Base-by-base conservation (phyloP, 2,329 filamentous ascomycete genomes). In the Penicillium sp. region DNA sequence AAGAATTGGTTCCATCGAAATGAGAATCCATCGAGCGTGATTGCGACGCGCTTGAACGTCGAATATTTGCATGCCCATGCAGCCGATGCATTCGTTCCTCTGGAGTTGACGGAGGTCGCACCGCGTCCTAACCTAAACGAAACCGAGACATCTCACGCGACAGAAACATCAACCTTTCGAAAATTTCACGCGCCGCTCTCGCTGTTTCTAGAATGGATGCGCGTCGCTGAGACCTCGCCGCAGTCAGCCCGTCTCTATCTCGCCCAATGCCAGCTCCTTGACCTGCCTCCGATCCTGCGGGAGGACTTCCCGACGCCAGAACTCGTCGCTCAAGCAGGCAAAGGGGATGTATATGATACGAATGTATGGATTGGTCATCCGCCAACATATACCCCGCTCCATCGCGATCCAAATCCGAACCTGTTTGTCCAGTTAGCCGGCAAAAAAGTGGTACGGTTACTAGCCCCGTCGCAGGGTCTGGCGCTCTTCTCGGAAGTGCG, bases 361-460 rank as follows among this genome's bases (percentile, higher is more conserved):
- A 93, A 85, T 51, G 70, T 96, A 29, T 98, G 90, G 90, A 74
- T 96, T 9, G 92, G 92, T 1, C 71, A 82, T 10, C 79, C 87
- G 26, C 87, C 87, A 0, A 95, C 89, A 0, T 88, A 87, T 52
- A 95, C 92, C 0, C 88, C 92, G 3, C 70, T 95, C 2, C 92
- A 98, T 63, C 78, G 84, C 37, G 92, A 98, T 55, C 92, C 92
- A 0, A 96, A 96, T 54, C 87, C 87, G 0, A 98, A 98, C 57
- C 55, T 95, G 0, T 95, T 96, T 59, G 78, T 85, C 30, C 92
- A 98, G 63, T 63, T 96, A 9, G 78, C 77, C 11, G 79, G 85
- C 3, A 64, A 58, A 35, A 98, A 98, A 63, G 60, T 68, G 0
- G 70, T 95, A 11, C 74, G 88, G n/a, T 59, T 95, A 9, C 71